Evolutionary conservation across 2,329 filamentous ascomycete genomes (phyloP).

Genomic region (Claviceps paspali): DNA sequence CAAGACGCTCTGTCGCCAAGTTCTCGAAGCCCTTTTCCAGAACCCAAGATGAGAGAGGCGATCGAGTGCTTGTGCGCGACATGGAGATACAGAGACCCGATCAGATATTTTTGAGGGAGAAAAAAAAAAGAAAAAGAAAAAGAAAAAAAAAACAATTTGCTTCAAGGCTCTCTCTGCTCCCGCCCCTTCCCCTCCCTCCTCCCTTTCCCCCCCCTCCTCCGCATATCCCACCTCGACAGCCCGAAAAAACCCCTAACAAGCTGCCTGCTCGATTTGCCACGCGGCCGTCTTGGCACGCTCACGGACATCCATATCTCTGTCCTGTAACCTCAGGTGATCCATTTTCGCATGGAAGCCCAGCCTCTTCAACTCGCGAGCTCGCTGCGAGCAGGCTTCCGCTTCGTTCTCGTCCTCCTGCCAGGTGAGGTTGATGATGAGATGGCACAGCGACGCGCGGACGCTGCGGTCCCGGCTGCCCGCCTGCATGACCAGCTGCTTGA

Average conservation of each 20-base stretch:
- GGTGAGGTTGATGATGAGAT: conserved; percentile 73
- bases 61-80: too few species aligned
- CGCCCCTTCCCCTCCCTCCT: too few species aligned
- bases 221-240: too few species aligned
- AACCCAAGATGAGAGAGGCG: too few species aligned
- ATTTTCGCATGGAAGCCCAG: conserved; percentile 58
- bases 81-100: too few species aligned
- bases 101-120: too few species aligned
- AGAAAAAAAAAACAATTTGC: too few species aligned
- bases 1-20: too few species aligned
- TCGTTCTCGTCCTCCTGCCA: conserved; percentile 66
- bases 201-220: too few species aligned
- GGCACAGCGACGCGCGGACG: conserved; percentile 65
- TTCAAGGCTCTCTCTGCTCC: too few species aligned
- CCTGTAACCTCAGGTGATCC: conserved; percentile 43
- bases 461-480: conserved; percentile 58
- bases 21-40: too few species aligned
- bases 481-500: conserved; percentile 57
- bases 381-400: conserved; percentile 44
- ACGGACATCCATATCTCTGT: conserved; percentile 65
- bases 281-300: conserved; percentile 71
- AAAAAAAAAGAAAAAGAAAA: too few species aligned
- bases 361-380: conserved; percentile 53
- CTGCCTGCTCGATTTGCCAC: conserved; percentile 47
- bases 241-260: conserved; percentile 12